These are phyloP conservation scores for Quercus agrifolia DNA, from an alignment of 306 rosid genomes.

Conservation along the genomic window DNA sequence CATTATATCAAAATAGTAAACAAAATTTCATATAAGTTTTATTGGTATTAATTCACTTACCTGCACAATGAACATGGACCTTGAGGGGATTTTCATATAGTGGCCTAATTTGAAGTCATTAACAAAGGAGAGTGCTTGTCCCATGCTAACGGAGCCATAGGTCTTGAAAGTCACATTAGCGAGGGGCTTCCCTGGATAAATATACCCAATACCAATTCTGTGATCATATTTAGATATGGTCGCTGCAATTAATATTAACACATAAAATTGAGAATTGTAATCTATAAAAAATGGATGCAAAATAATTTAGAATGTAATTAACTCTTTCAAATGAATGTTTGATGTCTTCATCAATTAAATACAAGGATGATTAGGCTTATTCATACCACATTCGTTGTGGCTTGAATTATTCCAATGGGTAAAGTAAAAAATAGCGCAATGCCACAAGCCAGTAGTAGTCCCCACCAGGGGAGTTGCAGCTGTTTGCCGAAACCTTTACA, in stretches of 20 bases:
- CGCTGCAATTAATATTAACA: constrained; percentile 36
- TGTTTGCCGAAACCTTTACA: constrained; percentile 75
- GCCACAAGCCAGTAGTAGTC: constrained; percentile 48
- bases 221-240: constrained; percentile 64
- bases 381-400: constrained; percentile 73
- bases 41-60: constrained; percentile 8
- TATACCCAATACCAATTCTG: constrained; percentile 74
- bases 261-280: too few species aligned
- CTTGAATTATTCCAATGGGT: constrained; percentile 73
- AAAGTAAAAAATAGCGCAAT: constrained; percentile 65
- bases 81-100: constrained; percentile 86
- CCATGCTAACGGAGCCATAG: constrained; percentile 75
- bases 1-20: background rate
- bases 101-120: constrained; percentile 75
- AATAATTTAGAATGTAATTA: background rate
- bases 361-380: background rate
- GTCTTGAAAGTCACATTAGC: constrained; percentile 82
- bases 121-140: constrained; percentile 59
- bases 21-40: background rate
- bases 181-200: constrained; percentile 75
- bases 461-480: constrained; percentile 95
- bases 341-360: background rate
- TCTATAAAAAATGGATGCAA: too few species aligned
- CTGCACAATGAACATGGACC: constrained; percentile 66
- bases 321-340: background rate